Evolutionary conservation across 192 early-diverging fungal species (phyloP).

Genomic region (Coemansia sp.): DNA sequence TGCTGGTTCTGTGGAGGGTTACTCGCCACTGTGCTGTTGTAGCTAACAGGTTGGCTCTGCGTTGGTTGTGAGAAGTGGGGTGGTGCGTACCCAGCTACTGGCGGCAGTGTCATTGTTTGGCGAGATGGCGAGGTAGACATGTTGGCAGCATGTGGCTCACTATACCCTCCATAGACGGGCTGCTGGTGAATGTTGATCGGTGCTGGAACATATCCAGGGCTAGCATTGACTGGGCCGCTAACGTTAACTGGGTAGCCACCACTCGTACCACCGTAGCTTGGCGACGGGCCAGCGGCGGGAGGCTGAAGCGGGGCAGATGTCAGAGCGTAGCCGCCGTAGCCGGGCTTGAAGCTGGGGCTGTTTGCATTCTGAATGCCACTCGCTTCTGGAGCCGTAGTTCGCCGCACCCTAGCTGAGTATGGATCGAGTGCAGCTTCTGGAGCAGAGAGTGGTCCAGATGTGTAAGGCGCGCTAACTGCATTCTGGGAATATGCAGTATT

Average conservation of each 20-base stretch:
- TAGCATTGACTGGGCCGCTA: constrained; percentile 9
- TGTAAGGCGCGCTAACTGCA: constrained; percentile 5
- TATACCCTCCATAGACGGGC: constrained; percentile 22
- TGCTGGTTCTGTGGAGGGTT: constrained; percentile 14
- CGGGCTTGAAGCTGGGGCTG: constrained; percentile 32
- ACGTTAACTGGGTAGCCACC: constrained; percentile 5
- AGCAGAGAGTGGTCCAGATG: not conserved
- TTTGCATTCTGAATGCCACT: constrained; percentile 12
- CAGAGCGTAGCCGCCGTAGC: constrained; percentile 37
- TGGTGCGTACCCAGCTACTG: constrained; percentile 17
- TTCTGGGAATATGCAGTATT: constrained; percentile 5
- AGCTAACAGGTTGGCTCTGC: constrained; percentile 16
- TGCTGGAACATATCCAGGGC: constrained; percentile 21
- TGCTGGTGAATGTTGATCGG: constrained; percentile 22
- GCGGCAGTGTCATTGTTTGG: constrained; percentile 21
- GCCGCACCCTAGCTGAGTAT: constrained; percentile 31
- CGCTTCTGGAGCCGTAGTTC: constrained; percentile 23
- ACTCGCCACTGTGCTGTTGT: constrained; percentile 14
- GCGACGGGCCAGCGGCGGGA: constrained; percentile 1
- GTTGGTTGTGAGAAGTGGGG: constrained; percentile 26
- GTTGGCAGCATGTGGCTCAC: constrained; percentile 12
- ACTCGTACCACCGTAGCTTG: constrained; percentile 15
- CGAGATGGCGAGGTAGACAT: constrained; percentile 13
- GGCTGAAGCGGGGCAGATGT: constrained; percentile 24
- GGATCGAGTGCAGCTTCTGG: constrained; percentile 27